A percentile compares a stretch with the other conserved stretches of the same genome.
Conservation (phyloP, 352 stramenopile species). For the Phytopythium montanum region DNA sequence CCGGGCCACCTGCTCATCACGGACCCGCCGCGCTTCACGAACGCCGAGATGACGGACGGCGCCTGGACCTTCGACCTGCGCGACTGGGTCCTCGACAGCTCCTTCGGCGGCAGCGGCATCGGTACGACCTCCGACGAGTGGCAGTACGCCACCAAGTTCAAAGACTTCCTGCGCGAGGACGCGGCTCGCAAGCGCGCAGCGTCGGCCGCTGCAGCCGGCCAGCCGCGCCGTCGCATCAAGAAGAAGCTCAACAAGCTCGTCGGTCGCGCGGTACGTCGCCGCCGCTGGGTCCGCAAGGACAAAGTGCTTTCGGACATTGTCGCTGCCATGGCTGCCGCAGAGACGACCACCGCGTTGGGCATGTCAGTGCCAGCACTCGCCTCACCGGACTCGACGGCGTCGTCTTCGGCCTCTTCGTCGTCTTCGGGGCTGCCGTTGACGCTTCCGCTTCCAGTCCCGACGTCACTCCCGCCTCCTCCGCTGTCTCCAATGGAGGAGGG, state of each 20-base stretch:
- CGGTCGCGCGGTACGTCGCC: constrained; percentile 69
- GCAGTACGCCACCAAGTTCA: constrained; percentile 85
- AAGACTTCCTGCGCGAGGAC: constrained; percentile 74
- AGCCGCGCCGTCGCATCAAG: constrained; percentile 63
- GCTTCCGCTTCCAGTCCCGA: neutral
- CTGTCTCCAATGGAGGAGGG: constrained; percentile 1
- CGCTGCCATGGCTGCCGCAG: constrained; percentile 15
- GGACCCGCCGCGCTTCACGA: constrained; percentile 75
- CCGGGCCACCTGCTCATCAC: constrained; percentile 76
- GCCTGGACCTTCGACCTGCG: constrained; percentile 50
- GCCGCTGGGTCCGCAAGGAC: constrained; percentile 76
- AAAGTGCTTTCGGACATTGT: constrained; percentile 51
- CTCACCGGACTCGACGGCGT: neutral
- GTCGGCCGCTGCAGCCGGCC: constrained; percentile 21
- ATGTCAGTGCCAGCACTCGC: neutral
- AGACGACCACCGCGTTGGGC: neutral
- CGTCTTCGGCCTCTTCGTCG: constrained; percentile 18
- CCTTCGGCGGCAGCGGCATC: constrained; percentile 35
- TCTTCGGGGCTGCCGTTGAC: constrained; percentile 13
- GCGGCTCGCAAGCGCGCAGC: constrained; percentile 12
- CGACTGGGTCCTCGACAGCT: constrained; percentile 79
- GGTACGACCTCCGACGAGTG: constrained; percentile 49
- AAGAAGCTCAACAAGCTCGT: constrained; percentile 85
- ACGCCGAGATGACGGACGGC: constrained; percentile 69
- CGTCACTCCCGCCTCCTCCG: neutral